Evolutionary conservation across 1,284 basidiomycete genomes (phyloP).

Genomic region (Gymnopus androsaceus): DNA sequence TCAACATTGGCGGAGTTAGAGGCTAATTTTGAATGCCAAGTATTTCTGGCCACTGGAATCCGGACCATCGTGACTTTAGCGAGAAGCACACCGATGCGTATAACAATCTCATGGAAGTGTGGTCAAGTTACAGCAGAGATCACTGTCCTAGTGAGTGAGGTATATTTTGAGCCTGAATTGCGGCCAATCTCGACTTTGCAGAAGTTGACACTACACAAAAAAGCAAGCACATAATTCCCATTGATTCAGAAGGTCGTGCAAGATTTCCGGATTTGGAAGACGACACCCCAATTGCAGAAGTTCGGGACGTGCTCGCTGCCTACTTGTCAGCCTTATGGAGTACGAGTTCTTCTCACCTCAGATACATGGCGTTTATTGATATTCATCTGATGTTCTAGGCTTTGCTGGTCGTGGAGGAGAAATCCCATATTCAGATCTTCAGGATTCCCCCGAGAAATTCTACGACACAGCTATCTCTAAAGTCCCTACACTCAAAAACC

Average conservation of each 20-base stretch:
- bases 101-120: neutral
- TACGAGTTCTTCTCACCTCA: neutral
- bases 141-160: neutral
- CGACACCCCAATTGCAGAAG: too few relatives aligned
- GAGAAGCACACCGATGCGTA: neutral
- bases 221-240: neutral
- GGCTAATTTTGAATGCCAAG: too few relatives aligned
- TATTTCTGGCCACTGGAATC: slow-evolving; percentile 3
- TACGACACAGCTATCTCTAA: neutral
- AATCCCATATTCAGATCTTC: neutral
- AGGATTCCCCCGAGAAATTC: neutral
- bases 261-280: too few relatives aligned
- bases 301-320: too few relatives aligned
- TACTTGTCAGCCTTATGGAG: too few relatives aligned
- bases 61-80: neutral
- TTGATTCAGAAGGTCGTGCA: too few relatives aligned
- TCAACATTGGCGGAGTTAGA: neutral
- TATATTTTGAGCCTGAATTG: neutral
- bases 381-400: neutral
- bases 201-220: neutral
- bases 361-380: neutral
- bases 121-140: neutral
- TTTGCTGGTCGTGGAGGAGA: neutral
- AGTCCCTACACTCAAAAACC: neutral
- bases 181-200: neutral